phyloP scores from a whole-genome alignment of 2,329 filamentous ascomycete genomes.

The Knoxdaviesia capensis region DNA sequence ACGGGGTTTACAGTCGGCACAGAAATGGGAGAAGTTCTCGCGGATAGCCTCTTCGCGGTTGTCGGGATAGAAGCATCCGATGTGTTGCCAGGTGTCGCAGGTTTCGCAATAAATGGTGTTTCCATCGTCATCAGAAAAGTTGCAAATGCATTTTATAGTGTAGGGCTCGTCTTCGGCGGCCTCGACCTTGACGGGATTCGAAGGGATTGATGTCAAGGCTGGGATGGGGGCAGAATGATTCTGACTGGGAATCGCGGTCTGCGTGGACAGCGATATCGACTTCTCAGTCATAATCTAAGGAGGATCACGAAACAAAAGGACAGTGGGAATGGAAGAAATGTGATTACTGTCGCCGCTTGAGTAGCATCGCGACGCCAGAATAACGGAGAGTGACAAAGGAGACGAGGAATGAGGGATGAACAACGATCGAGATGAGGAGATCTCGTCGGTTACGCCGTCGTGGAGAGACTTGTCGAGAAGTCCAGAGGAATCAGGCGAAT shows the following conservation, averaged over 20 bases:
- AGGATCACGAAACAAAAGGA: constrained; percentile 20
- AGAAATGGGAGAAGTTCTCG: constrained; percentile 61
- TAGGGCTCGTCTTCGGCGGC: constrained; percentile 57
- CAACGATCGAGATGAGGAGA: not conserved
- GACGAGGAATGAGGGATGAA: not conserved
- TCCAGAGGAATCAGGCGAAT: too few relatives aligned
- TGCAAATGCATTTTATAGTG: constrained; percentile 96
- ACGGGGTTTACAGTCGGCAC: constrained; percentile 71
- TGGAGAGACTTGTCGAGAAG: too few relatives aligned
- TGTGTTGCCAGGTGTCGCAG: constrained; percentile 97
- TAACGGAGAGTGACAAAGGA: not conserved
- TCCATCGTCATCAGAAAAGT: constrained; percentile 85
- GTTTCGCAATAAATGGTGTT: constrained; percentile 91
- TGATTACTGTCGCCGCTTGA: constrained; percentile 30
- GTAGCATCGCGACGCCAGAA: constrained; percentile 35
- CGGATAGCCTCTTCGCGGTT: constrained; percentile 53
- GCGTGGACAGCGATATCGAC: constrained; percentile 29
- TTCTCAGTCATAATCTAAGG: constrained; percentile 44
- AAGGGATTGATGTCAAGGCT: constrained; percentile 16
- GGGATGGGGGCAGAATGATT: constrained; percentile 18
- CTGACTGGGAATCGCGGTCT: constrained; percentile 35
- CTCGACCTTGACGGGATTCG: constrained; percentile 27
- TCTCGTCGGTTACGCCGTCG: not conserved
- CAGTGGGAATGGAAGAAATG: constrained; percentile 16
- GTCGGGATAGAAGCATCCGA: constrained; percentile 76